These are phyloP conservation scores for Ophiostoma piceae DNA, from an alignment of 2,329 filamentous ascomycete genomes.

Conservation along the genomic window DNA sequence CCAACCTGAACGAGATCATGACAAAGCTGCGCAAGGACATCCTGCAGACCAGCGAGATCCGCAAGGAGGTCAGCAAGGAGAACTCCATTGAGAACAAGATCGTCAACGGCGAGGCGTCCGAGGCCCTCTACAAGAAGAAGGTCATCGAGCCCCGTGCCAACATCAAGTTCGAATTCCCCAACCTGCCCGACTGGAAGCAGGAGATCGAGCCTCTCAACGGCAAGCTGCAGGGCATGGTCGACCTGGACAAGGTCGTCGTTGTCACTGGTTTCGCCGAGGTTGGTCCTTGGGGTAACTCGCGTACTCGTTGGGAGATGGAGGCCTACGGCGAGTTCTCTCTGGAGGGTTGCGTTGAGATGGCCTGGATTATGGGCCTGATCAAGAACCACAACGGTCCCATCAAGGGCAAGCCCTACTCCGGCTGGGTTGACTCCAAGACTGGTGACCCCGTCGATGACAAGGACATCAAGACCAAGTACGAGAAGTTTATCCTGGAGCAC, in stretches of 20 bases:
- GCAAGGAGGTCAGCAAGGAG: constrained; percentile 90
- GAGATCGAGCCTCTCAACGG: constrained; percentile 86
- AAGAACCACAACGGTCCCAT: constrained; percentile 96
- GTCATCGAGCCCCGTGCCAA: constrained; percentile 90
- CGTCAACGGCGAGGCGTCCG: constrained; percentile 88
- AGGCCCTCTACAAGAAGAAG: constrained; percentile 91
- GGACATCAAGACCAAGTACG: constrained; percentile 95
- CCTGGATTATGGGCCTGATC: constrained; percentile 99
- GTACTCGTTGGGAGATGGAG: constrained; percentile 99
- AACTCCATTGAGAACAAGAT: constrained; percentile 95
- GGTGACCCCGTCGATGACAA: constrained; percentile 96
- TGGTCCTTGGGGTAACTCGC: constrained; percentile 96
- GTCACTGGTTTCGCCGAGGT: constrained; percentile 95
- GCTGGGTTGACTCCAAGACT: constrained; percentile 92
- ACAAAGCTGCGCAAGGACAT: constrained; percentile 88
- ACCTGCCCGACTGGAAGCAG: constrained; percentile 81
- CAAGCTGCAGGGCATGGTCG: constrained; percentile 93
- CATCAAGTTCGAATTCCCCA: constrained; percentile 95
- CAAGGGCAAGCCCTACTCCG: constrained; percentile 94
- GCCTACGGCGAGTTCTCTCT: constrained; percentile 93
- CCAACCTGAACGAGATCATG: constrained; percentile 91
- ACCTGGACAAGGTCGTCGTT: constrained; percentile 95
- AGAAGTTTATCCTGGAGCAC: constrained; percentile 94
- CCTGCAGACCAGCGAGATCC: constrained; percentile 89
- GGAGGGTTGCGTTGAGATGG: constrained; percentile 98